Evolutionary conservation across 495 filamentous ascomycete genomes (phyloP).

Genomic region (Beverwykella pulmonaria): DNA sequence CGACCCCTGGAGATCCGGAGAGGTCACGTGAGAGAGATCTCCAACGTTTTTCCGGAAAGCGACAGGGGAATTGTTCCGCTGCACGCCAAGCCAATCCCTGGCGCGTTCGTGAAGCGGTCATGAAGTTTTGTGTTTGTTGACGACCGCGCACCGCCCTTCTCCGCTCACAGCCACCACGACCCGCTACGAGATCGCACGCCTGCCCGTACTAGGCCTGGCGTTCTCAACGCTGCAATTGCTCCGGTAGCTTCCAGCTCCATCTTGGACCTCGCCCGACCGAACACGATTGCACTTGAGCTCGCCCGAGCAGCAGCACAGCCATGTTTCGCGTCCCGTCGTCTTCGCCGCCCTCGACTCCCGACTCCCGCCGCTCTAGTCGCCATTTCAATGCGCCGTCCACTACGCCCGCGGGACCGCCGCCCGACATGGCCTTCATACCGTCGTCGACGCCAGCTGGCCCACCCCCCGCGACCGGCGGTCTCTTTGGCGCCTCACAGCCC

Average conservation of each 20-base stretch:
- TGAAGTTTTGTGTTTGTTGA: constrained; percentile 1
- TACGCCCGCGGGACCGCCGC: constrained; percentile 76
- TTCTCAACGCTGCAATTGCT: not conserved
- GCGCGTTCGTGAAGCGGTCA: not conserved
- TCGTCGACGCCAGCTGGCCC: constrained; percentile 77
- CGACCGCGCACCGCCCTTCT: not conserved
- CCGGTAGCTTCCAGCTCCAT: not conserved
- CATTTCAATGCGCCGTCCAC: constrained; percentile 61
- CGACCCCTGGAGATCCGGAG: not conserved
- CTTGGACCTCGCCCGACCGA: not conserved
- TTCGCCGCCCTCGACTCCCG: constrained; percentile 39
- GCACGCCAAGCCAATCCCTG: not conserved
- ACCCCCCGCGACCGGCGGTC: constrained; percentile 55
- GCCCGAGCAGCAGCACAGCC: constrained; percentile 2
- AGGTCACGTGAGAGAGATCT: not conserved
- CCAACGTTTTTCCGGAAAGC: not conserved
- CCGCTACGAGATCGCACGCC: not conserved
- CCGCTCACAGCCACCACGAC: not conserved
- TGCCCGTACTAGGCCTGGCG: not conserved
- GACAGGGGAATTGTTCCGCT: not conserved
- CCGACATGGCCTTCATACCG: constrained; percentile 56
- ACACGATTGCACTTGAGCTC: too few species aligned
- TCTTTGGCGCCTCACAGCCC: constrained; percentile 68
- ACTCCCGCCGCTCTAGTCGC: constrained; percentile 34
- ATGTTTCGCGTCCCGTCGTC: constrained; percentile 38